phyloP scores from a whole-genome alignment of 2,329 filamentous ascomycete genomes.

The Verticillium longisporum region DNA sequence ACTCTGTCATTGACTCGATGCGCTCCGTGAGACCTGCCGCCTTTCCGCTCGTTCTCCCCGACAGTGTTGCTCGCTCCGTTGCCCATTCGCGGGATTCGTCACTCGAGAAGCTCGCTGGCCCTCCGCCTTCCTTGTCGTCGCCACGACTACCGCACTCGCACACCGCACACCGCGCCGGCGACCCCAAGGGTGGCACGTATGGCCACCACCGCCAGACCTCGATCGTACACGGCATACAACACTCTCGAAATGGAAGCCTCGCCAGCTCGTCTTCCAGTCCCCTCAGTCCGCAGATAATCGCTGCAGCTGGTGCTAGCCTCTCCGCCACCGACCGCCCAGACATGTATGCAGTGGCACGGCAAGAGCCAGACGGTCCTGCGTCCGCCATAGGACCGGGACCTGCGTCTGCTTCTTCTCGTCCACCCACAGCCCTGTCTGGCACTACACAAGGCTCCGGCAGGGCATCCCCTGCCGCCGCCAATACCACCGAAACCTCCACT shows the following conservation, averaged over 20 bases:
- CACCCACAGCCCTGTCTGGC: slow-evolving; percentile 42
- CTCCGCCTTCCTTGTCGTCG: slow-evolving; percentile 21
- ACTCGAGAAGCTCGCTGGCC: slow-evolving; percentile 41
- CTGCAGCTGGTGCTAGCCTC: slow-evolving; percentile 51
- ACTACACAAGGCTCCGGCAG: slow-evolving; percentile 34
- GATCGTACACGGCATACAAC: slow-evolving; percentile 93
- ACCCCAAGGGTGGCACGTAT: slow-evolving; percentile 53
- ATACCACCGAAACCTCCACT: slow-evolving; percentile 31
- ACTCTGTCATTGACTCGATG: slow-evolving; percentile 32
- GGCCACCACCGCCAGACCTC: slow-evolving; percentile 94
- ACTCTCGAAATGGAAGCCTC: slow-evolving; percentile 83
- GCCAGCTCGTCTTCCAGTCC: slow-evolving; percentile 76
- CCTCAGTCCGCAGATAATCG: slow-evolving; percentile 80
- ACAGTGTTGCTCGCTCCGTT: slow-evolving; percentile 28
- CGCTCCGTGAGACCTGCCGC: slow-evolving; percentile 41
- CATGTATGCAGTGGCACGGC: slow-evolving; percentile 37
- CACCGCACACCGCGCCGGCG: slow-evolving; percentile 34
- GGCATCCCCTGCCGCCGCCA: slow-evolving; percentile 39
- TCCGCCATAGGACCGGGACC: slow-evolving; percentile 9
- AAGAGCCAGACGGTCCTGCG: slow-evolving; percentile 33
- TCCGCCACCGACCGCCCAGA: slow-evolving; percentile 46
- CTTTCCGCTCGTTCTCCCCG: slow-evolving; percentile 24
- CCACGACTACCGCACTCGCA: slow-evolving; percentile 31
- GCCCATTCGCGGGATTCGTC: slow-evolving; percentile 54
- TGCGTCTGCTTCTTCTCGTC: slow-evolving; percentile 23